Base-by-base conservation (phyloP, 2,329 filamentous ascomycete genomes). In the Fusarium subtropicale region DNA sequence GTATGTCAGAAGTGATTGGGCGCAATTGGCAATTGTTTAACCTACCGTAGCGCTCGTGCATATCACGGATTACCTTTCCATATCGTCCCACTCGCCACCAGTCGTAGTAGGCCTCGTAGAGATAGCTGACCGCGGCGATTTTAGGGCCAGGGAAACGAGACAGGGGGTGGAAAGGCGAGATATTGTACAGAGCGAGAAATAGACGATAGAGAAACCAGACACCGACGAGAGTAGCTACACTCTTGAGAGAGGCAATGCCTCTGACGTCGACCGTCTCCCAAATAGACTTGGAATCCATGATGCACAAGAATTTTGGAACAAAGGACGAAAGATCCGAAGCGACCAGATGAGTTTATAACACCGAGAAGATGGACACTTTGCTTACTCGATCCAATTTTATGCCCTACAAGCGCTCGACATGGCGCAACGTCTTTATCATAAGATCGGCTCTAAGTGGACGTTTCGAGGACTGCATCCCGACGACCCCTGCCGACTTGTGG, bases 131-230 rank as follows among this genome's bases (percentile, higher is more conserved):
- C 2, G 79, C 78, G 4, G 80, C 77, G 1, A 81, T 52, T 56
- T 69, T 78, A 1, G 79, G 79, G 0, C 81, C 81, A 7, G 81
- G 81, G 24, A 82, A 77, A 11, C 70, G 69, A 59, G 69, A 71
- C 24, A 82, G 64, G 3, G 80, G 81, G 51, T 82, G 81, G 18
- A 81, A 64, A 4, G 79, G 78, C 3, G 80, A 81, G 48, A 82
- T 66, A 54, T 81, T 81, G 69, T 81, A 81, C 2, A 77, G 18
- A 0, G 71, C 73, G 15, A 74, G 50, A 10, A 74, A 15, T 7
- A 79, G 7, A 11, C 75, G 70, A 60, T 79, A 81, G 1, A 47
- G 57, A 15, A 79, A 18, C 75, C 76, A 80, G 3, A 74, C 6
- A 11, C 65, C 66, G 8, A 74, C 7, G 2, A 79, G 42, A 28